Base-by-base conservation (phyloP, 73 alveolate species). In the Paramecium sexaurelia region DNA sequence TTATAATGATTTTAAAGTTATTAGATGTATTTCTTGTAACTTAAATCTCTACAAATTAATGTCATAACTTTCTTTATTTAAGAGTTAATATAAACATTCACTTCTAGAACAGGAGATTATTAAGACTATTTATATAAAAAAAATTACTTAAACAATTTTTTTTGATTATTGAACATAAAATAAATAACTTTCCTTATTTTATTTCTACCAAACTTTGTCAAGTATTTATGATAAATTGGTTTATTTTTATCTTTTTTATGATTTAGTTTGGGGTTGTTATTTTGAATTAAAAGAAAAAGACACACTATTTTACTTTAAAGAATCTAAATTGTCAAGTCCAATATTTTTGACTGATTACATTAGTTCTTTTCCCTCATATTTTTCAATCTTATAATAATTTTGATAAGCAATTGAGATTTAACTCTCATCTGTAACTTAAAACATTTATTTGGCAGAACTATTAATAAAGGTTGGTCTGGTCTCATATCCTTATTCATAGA, bases 401-500 rank as follows among this genome's bases (percentile, higher is more conserved):
- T 15, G 26, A 26, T 29, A 32, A 1, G 43, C 83, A 22, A 24
- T 26, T 10, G 9, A 61, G 7, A 61, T 26, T 24, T 26, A 32
- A 29, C 5, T 61, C 13, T 61, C 47, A 10, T 61, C 83, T 26
- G 22, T 26, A 1, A 61, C 26, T 15, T 26, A 61, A 61, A 61
- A 61, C 83, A 61, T 61, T n/a, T 24, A 24, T 29, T 61, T 61
- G 3, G 83, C 83, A 26, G 83, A 26, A 2, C 43, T 26, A 61
- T 61, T 61, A 2, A 61, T 29, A 32, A 61, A 61, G 0, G 83
- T 61, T 61, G 83, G 83, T 11, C 26, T 11, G 5, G 20, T 7
- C 11, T 61, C 83, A 61, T 61, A 61, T 10, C 83, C 83, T 8
- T 61, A 61, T 61, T 61, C 83, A 61, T 29, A 61, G 3, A 61